Evolutionary conservation across 148 eudicot species (phyloP).

Genomic region (Simmondsia chinensis): DNA sequence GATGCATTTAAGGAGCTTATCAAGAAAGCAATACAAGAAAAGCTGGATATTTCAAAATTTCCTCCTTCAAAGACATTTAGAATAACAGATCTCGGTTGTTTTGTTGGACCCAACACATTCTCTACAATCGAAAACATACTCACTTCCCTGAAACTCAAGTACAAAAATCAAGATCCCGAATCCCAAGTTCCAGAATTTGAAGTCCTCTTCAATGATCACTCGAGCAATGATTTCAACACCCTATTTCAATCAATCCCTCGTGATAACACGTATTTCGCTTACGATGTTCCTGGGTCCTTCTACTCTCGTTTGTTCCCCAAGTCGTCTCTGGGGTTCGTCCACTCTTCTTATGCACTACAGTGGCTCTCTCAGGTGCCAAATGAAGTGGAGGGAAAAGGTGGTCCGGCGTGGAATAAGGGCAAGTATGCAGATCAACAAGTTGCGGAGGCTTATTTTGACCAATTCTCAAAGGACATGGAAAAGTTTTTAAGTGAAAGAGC

Average conservation of each 20-base stretch:
- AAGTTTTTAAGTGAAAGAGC: not conserved
- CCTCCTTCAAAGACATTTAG: constrained; percentile 1
- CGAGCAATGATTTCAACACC: constrained; percentile 8
- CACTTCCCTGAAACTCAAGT: not conserved
- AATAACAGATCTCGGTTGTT: constrained; percentile 4
- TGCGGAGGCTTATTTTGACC: not conserved
- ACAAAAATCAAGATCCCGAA: not conserved
- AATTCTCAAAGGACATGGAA: not conserved
- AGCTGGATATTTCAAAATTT: constrained; percentile 3
- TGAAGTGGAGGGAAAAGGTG: not conserved
- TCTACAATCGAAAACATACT: constrained; percentile 1
- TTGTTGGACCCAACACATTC: constrained; percentile 12
- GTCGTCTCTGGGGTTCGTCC: constrained; percentile 9
- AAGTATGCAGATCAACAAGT: not conserved
- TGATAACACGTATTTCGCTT: no score
- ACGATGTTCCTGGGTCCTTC: constrained; percentile 12
- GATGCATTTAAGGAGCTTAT: not conserved
- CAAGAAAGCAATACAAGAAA: constrained; percentile 1
- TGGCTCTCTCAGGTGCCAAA: constrained; percentile 19
- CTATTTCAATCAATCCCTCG: no score
- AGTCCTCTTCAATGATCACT: constrained; percentile 11
- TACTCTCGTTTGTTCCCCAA: constrained; percentile 18
- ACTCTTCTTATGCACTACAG: constrained; percentile 21
- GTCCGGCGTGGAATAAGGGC: not conserved
- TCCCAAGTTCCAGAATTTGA: not conserved